Evolutionary conservation across 805 yeast species (phyloP), one percentile per base, ranked within the genome.

Genomic region (Saccharomycopsis babjevae): DNA sequence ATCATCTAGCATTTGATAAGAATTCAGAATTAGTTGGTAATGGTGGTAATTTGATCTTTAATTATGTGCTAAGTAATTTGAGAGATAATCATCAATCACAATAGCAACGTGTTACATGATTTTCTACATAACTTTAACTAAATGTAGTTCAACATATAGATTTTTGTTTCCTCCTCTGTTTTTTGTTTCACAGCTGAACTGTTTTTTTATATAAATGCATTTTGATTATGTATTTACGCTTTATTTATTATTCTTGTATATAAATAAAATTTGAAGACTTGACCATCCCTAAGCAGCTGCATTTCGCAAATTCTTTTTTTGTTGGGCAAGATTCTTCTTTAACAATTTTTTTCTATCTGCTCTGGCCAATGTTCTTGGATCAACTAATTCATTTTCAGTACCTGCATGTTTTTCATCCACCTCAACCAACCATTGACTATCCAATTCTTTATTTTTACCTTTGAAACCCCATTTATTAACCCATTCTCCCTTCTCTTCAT

Each of bases 381-480:
- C 97, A 54, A 89, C 77, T 67, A 89, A 76, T 68, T 88, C 96
- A 62, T 81, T 78, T 39, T 73, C 77, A 43, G 82, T 77, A 52
- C 79, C 79, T 69, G 81, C 79, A 34, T 79, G 85, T 67, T 85
- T 80, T 59, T 88, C 96, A 62, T 89, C 89, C 63, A 93, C 88
- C 75, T 94, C 99, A 61, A 93, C 97, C 70, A 90, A 79, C 99
- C 99, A 94, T 74, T 94, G 97, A 69, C 80, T 76, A 69, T 93
- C 98, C 67, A 85, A 70, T 60, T 84, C 83, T 76, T 94, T 93
- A 75, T 94, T 94, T 74, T 84, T 83, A 70, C 98, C 98, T 66
- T 88, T 86, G 77, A 87, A 93, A 63, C 99, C 99, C 99, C 99
- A 94, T 74, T 91, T 93, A 68, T 96, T 93, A 64, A 87, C 97